These are phyloP conservation scores for Orbilia blumenaviensis DNA, from an alignment of 2,329 filamentous ascomycete genomes.

Conservation along the genomic window DNA sequence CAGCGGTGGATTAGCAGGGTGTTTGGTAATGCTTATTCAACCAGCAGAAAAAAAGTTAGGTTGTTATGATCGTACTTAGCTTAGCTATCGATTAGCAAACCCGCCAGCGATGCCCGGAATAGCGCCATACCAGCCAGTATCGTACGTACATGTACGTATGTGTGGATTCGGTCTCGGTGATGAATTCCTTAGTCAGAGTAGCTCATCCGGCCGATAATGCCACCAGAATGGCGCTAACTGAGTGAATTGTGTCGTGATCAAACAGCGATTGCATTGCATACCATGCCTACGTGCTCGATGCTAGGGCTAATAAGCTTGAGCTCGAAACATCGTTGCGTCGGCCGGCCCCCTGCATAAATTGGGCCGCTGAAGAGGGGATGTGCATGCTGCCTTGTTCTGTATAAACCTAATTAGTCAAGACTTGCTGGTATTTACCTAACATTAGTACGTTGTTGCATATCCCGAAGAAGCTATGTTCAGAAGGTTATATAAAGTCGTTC, in stretches of 20 bases:
- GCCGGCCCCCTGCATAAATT: slow-evolving; percentile 7
- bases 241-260: slow-evolving; percentile 41
- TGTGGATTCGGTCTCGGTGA: no score
- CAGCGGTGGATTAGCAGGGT: not conserved
- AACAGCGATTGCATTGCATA: no score
- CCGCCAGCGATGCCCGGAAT: not conserved
- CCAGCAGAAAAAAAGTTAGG: not conserved
- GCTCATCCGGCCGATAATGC: slow-evolving; percentile 27
- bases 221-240: slow-evolving; percentile 29
- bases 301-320: no score
- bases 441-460: not conserved
- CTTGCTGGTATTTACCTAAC: not conserved
- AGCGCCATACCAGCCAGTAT: slow-evolving; percentile 10
- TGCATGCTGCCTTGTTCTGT: not conserved
- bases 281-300: no score
- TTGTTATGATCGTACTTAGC: not conserved
- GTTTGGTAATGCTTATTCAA: slow-evolving; percentile 43
- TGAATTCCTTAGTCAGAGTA: not conserved
- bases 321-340: no score
- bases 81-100: no score
- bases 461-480: not conserved
- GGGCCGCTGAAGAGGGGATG: no score
- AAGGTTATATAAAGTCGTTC: not conserved
- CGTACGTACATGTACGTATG: not conserved
- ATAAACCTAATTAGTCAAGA: no score